phyloP scores from a whole-genome alignment of 2,329 filamentous ascomycete genomes.

The Passalora sequoiae region DNA sequence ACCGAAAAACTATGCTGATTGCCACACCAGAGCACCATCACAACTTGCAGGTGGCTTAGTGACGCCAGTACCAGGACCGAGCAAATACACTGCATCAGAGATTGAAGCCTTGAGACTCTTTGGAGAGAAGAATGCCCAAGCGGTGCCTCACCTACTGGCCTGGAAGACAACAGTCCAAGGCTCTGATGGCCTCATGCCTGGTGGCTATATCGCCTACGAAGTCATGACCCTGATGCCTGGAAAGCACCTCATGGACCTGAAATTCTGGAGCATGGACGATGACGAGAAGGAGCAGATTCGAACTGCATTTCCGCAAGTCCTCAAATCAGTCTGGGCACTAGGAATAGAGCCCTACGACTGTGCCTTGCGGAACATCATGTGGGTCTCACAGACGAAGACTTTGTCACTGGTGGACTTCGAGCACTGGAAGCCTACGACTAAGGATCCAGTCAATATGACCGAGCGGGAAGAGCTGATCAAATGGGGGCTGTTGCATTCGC shows the following conservation, averaged over 20 bases:
- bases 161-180: constrained; percentile 21
- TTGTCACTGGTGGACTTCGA: constrained; percentile 32
- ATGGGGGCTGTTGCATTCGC: constrained; percentile 28
- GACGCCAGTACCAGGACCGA: constrained; percentile 24
- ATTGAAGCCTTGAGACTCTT: constrained; percentile 26
- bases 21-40: constrained; percentile 24
- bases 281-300: constrained; percentile 21
- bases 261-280: constrained; percentile 28
- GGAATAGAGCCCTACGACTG: constrained; percentile 31
- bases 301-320: constrained; percentile 19
- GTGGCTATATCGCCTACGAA: constrained; percentile 28
- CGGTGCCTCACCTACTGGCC: constrained; percentile 26
- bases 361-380: constrained; percentile 31
- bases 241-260: constrained; percentile 25
- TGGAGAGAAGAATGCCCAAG: constrained; percentile 9
- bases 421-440: constrained; percentile 23
- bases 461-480: constrained; percentile 24
- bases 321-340: constrained; percentile 24
- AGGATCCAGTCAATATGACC: constrained; percentile 26
- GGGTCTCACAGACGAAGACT: constrained; percentile 20
- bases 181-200: constrained; percentile 21
- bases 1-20: too few species aligned
- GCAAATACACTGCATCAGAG: constrained; percentile 26
- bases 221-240: constrained; percentile 31
- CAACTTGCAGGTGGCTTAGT: constrained; percentile 22